Evolutionary conservation across 495 filamentous ascomycete genomes (phyloP), one percentile per base, ranked within the genome.

Genomic region (Friedmanniomyces simplex): DNA sequence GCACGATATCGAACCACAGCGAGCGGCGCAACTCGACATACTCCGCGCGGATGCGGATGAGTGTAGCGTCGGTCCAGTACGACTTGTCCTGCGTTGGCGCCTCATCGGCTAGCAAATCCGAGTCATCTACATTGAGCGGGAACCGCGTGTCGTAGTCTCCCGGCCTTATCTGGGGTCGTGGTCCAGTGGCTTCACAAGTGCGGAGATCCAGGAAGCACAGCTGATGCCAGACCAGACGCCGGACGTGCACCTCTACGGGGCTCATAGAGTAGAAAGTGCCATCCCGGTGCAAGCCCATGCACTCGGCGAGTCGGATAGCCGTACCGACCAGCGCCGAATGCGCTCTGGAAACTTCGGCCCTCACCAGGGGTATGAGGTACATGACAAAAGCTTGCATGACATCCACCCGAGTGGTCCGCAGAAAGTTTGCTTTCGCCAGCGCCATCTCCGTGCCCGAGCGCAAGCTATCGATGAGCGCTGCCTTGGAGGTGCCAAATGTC

Each of bases 161-260:
- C 14, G 73, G 67, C 5, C 84, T 79, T 50, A 89, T 87, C 53
- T 77, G 72, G 2, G 77, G 81, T 48, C 73, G 81, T 28, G 85
- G 86, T 0, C 86, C 88, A 58, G 87, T 84, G 14, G 84, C 79
- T 67, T 91, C 87, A 58, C 84, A 87, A 2, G 86, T 84, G 46
- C 84, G 77, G 45, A 87, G 80, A 68, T 93, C 87, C 11, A 93
- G 74, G 59, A 87, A 80, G 66, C 82, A 87, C 14, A 91, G 69
- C 59, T 83, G 78, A 67, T 86, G 83, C 87, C 87, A 91, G 16
- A 87, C 74, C 10, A 88, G 65, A n/a, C 87, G 81, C 5, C 88
- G 80, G 39, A 89, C 76, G 46, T 90, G 85, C 5, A 81, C 79
- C 59, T 89, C 87, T 6, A 86, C 74, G 0, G 86, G 77, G 32